phyloP scores from a whole-genome alignment of 177 flowering plant species.

The Vitis hybrid region DNA sequence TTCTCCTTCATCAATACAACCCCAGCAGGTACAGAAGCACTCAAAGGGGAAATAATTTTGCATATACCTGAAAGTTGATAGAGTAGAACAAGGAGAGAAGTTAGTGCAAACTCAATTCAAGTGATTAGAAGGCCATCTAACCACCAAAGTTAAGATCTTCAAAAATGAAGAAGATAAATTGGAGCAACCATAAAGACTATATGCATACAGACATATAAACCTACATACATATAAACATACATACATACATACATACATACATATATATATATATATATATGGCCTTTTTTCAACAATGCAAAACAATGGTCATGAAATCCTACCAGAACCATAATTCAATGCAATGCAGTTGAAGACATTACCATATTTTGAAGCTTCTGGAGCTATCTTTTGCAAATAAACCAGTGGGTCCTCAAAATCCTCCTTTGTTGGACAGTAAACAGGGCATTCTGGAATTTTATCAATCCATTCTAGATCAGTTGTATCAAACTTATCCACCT shows the following conservation, averaged over 20 bases:
- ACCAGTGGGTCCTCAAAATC: slow-evolving; percentile 94
- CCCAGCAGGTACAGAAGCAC: slow-evolving; percentile 94
- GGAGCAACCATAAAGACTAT: too few species aligned
- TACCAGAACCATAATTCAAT: not conserved
- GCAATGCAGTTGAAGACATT: slow-evolving; percentile 4
- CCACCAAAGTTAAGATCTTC: too few species aligned
- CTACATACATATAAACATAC: too few species aligned
- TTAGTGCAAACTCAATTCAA: not conserved
- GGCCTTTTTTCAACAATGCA: too few species aligned
- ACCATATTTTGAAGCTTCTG: slow-evolving; percentile 96
- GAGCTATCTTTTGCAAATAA: slow-evolving; percentile 86
- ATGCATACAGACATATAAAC: too few species aligned
- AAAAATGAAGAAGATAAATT: too few species aligned
- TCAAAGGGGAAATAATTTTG: slow-evolving; percentile 92
- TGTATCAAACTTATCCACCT: slow-evolving; percentile 65
- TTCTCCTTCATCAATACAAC: slow-evolving; percentile 90
- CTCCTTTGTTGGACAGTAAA: slow-evolving; percentile 77
- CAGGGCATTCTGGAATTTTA: slow-evolving; percentile 85
- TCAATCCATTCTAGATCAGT: slow-evolving; percentile 74
- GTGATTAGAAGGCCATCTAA: not conserved
- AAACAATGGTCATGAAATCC: too few species aligned
- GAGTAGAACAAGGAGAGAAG: not conserved
- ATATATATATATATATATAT: too few species aligned
- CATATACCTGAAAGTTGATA: slow-evolving; percentile 67
- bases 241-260: too few species aligned